Conservation (phyloP, 2,329 filamentous ascomycete species). For the Exophiala xenobiotica region DNA sequence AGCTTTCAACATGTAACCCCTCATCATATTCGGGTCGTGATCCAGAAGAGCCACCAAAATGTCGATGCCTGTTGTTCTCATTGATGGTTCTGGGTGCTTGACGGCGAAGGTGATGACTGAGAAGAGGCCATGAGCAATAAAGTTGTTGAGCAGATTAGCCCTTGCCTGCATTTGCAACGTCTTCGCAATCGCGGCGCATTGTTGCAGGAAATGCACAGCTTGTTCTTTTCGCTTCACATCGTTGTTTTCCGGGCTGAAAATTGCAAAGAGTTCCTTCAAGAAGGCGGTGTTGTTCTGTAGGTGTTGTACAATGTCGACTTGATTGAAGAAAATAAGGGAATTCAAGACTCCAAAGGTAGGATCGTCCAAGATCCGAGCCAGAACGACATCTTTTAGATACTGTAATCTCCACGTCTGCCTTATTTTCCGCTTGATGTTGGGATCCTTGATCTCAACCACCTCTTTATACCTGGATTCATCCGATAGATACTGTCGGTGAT, state of each 20-base stretch:
- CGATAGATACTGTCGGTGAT: slow-evolving; percentile 88
- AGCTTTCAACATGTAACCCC: slow-evolving; percentile 87
- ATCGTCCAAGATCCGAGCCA: slow-evolving; percentile 93
- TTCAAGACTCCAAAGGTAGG: slow-evolving; percentile 97
- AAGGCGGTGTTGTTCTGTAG: slow-evolving; percentile 79
- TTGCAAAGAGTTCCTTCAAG: slow-evolving; percentile 79
- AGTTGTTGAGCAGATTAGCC: slow-evolving; percentile 82
- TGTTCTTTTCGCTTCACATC: slow-evolving; percentile 80
- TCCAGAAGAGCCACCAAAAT: slow-evolving; percentile 93
- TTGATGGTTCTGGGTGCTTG: slow-evolving; percentile 76
- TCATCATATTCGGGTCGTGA: slow-evolving; percentile 91
- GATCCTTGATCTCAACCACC: slow-evolving; percentile 87
- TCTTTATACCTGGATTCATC: slow-evolving; percentile 92
- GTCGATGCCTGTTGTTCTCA: slow-evolving; percentile 89
- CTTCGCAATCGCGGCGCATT: slow-evolving; percentile 92
- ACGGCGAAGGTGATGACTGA: slow-evolving; percentile 90
- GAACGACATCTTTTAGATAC: slow-evolving; percentile 96
- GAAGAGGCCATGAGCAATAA: slow-evolving; percentile 82
- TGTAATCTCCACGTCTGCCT: slow-evolving; percentile 94
- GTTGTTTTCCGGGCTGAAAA: slow-evolving; percentile 67
- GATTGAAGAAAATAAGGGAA: slow-evolving; percentile 97
- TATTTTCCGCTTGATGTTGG: slow-evolving; percentile 80
- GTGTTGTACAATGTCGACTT: slow-evolving; percentile 95
- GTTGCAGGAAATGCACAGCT: slow-evolving; percentile 92
- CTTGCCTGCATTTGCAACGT: slow-evolving; percentile 83